Conservation (phyloP, 306 rosid species). For the Elaeagnus macrophylla region DNA sequence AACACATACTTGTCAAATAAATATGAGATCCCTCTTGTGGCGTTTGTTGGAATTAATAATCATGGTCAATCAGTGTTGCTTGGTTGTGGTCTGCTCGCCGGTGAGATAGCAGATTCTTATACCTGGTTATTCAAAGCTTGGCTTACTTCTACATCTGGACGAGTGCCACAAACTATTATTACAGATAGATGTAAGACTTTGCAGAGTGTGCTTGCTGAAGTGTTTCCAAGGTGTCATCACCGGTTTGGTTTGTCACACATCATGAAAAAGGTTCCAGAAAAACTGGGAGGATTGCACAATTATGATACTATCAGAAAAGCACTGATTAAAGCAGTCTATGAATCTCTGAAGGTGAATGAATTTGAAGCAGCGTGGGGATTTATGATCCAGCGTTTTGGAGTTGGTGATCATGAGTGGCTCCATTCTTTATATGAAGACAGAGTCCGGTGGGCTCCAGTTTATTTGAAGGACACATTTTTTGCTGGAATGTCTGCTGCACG, state of each 20-base stretch:
- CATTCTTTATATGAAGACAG: conserved; percentile 70
- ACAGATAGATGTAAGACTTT: conserved; percentile 71
- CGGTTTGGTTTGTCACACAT: conserved; percentile 75
- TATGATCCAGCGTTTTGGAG: conserved; percentile 70
- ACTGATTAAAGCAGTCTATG: conserved; percentile 61
- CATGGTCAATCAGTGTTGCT: conserved; percentile 74
- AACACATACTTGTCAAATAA: conserved; percentile 63
- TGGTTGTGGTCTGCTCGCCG: conserved; percentile 83
- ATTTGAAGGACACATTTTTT: conserved; percentile 61
- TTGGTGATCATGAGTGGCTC: conserved; percentile 85
- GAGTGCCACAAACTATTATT: conserved; percentile 63
- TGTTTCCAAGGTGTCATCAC: conserved; percentile 66
- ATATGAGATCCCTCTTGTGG: conserved; percentile 84
- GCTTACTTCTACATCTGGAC: conserved; percentile 58
- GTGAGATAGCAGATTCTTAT: conserved; percentile 70
- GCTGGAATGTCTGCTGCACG: conserved; percentile 65
- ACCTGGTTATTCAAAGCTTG: conserved; percentile 78
- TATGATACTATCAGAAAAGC: conserved; percentile 77
- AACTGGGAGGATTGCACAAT: conserved; percentile 72
- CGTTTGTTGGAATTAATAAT: conserved; percentile 77
- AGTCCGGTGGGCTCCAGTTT: conserved; percentile 73
- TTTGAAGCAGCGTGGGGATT: conserved; percentile 87
- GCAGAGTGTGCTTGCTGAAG: conserved; percentile 55
- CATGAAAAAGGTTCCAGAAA: conserved; percentile 82
- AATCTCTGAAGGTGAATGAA: conserved; percentile 74